A percentile compares a stretch with the other conserved stretches of the same genome.
phyloP scores from a whole-genome alignment of 176 grass and related monocot species.

The Chloris gayana region DNA sequence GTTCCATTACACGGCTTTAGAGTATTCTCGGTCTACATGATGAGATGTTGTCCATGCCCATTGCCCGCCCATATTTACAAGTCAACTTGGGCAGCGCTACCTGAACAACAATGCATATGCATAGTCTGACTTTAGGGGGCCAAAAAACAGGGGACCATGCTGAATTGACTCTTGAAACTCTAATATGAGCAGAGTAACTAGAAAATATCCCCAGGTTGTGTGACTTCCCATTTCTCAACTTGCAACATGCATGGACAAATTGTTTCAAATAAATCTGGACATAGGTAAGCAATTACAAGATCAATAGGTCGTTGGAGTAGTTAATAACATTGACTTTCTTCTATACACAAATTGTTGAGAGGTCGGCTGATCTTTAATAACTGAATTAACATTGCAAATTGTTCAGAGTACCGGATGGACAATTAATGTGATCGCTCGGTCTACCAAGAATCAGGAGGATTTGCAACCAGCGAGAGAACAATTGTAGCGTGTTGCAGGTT shows the following conservation, averaged over 20 bases:
- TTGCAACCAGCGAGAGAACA: neutral
- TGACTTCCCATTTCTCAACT: conserved; percentile 18
- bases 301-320: neutral
- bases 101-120: neutral
- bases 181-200: neutral
- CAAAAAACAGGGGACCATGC: neutral
- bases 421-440: neutral
- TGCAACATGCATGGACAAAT: neutral
- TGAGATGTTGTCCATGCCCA: neutral
- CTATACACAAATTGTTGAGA: conserved; percentile 16
- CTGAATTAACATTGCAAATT: neutral
- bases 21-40: neutral
- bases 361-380: conserved; percentile 24
- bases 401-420: neutral
- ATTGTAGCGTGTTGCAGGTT: conserved; percentile 15
- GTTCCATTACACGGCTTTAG: neutral
- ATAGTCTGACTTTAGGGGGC: neutral
- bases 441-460: conserved; percentile 5
- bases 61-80: neutral
- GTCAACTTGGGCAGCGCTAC: conserved; percentile 2
- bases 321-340: conserved; percentile 17
- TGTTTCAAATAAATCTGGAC: neutral
- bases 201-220: neutral
- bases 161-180: neutral
- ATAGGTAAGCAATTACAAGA: conserved; percentile 1